Percentiles rank a stretch among this genome's conserved stretches.
phyloP scores from a whole-genome alignment of 768 basidiomycete genomes.

The Kwoniella dendrophila region DNA sequence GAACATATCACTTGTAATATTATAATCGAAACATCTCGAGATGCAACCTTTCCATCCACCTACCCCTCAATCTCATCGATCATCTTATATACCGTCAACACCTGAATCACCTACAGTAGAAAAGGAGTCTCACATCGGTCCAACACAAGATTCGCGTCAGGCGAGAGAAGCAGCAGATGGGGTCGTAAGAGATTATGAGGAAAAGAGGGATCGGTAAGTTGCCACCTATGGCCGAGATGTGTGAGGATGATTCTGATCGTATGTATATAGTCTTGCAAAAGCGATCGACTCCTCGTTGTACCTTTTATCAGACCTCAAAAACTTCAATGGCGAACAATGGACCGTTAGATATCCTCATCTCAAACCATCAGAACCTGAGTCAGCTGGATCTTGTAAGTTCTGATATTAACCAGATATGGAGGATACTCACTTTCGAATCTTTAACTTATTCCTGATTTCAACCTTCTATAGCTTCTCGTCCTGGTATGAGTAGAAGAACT shows the following conservation, averaged over 20 bases:
- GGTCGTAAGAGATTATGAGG: constrained; percentile 52
- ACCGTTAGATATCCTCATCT: constrained; percentile 84
- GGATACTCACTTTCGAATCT: background rate
- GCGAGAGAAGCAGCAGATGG: constrained; percentile 45
- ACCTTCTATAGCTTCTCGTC: constrained; percentile 43
- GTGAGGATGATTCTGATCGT: background rate
- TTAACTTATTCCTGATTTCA: constrained; percentile 22
- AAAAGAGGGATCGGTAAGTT: constrained; percentile 70
- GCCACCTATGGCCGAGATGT: constrained; percentile 10
- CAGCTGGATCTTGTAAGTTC: constrained; percentile 22
- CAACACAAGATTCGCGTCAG: constrained; percentile 29
- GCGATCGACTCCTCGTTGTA: constrained; percentile 74
- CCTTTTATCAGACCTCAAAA: constrained; percentile 70
- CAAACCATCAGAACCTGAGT: constrained; percentile 27
- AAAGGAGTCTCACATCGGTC: constrained; percentile 49
- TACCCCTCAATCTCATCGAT: constrained; percentile 21
- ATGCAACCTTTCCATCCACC: constrained; percentile 49
- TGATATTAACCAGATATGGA: background rate
- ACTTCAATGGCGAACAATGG: constrained; percentile 86
- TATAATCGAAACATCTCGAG: background rate
- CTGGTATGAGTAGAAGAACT: constrained; percentile 62
- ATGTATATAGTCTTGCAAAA: constrained; percentile 64
- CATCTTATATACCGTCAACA: constrained; percentile 26
- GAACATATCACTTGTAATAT: no score
- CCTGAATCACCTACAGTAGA: constrained; percentile 43